A percentile compares a stretch with the other conserved stretches of the same genome.
Conservation (phyloP, 805 yeast species). For the Yarrowia sp. region DNA sequence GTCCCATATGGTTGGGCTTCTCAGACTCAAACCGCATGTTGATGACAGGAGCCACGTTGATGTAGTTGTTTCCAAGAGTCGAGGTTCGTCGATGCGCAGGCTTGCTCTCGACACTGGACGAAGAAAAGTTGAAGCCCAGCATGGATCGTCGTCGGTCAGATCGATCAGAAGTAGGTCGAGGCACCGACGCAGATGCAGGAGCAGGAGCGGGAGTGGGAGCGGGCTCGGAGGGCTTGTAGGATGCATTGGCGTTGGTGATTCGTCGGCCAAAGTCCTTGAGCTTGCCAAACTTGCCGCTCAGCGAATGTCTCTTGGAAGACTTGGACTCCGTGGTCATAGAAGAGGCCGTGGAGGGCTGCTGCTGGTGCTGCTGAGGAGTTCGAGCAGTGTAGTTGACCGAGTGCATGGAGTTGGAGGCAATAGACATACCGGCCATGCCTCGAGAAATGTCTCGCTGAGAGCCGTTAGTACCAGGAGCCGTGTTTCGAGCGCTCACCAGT, state of each 20-base stretch:
- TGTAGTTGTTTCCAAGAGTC: neutral
- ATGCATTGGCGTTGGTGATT: neutral
- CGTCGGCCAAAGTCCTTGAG: conserved; percentile 17
- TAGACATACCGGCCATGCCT: conserved; percentile 6
- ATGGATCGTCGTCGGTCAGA: conserved; percentile 17
- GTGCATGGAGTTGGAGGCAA: neutral
- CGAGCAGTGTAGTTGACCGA: neutral
- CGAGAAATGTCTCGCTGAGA: conserved; percentile 8
- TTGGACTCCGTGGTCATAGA: neutral
- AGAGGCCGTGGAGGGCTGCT: neutral
- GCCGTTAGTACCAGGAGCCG: conserved; percentile 2
- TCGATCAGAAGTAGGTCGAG: neutral
- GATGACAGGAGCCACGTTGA: conserved; percentile 10
- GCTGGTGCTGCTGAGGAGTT: neutral
- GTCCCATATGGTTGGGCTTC: neutral
- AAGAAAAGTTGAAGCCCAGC: conserved; percentile 9
- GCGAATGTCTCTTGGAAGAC: conserved; percentile 2
- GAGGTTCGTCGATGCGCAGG: neutral
- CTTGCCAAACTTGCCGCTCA: conserved; percentile 22
- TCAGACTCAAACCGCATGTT: conserved; percentile 25
- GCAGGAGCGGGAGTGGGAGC: neutral
- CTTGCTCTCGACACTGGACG: neutral
- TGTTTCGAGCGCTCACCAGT: conserved; percentile 16
- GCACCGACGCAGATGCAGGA: neutral
- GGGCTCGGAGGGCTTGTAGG: neutral